phyloP scores from a whole-genome alignment of 345 rosid species.

The Durio zibethinus region DNA sequence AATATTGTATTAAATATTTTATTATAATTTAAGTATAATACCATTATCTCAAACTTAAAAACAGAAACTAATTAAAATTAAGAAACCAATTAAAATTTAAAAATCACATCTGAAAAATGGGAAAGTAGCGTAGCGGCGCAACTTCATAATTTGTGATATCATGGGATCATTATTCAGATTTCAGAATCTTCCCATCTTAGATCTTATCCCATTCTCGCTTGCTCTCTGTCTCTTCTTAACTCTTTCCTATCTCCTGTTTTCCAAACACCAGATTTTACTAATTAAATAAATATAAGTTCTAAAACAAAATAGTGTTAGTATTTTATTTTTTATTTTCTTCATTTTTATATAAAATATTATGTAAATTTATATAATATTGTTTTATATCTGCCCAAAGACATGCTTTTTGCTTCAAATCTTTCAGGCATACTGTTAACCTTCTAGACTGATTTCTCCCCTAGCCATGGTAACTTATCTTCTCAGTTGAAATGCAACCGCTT shows the following conservation, averaged over 20 bases:
- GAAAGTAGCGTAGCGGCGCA: no score
- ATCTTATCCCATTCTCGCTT: no score
- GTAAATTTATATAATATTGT: no score
- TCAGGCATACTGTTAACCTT: neutral
- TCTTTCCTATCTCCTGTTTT: neutral
- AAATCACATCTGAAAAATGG: neutral
- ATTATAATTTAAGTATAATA: no score
- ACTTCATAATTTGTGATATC: neutral
- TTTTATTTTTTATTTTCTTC: no score
- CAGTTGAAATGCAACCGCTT: neutral
- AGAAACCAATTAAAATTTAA: no score
- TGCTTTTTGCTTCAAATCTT: neutral
- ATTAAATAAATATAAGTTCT: neutral
- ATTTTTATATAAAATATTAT: no score
- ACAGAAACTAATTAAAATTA: no score
- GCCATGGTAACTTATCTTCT: neutral
- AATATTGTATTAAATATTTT: no score
- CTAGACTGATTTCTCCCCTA: neutral
- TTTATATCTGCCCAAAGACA: neutral
- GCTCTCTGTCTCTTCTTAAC: neutral
- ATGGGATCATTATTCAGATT: neutral
- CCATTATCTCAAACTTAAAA: no score
- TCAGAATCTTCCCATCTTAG: no score
- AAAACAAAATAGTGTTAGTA: no score
- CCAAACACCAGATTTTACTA: neutral